Conservation (phyloP, 2,329 filamentous ascomycete species). For the Exophiala viscosa region DNA sequence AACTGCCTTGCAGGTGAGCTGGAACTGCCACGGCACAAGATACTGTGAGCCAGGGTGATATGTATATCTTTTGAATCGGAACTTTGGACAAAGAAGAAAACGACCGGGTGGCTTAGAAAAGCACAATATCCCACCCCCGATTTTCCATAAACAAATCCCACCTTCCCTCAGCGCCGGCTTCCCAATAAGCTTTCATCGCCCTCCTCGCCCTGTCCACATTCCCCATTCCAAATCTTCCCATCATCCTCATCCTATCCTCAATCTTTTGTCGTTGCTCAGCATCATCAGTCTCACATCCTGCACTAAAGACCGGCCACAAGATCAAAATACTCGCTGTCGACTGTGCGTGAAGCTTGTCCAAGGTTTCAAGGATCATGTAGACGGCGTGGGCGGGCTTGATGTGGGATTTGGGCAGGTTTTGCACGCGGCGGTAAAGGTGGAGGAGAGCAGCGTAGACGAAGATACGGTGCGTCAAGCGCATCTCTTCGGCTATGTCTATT, state of each 20-base stretch:
- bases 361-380: constrained; percentile 23
- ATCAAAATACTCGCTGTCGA: constrained; percentile 32
- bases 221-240: constrained; percentile 31
- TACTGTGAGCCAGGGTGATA: too few species aligned
- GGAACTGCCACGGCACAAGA: too few species aligned
- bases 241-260: constrained; percentile 30
- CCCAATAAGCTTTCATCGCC: constrained; percentile 28
- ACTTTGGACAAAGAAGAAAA: too few species aligned
- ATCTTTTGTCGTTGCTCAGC: constrained; percentile 22
- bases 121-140: not conserved
- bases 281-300: constrained; percentile 31
- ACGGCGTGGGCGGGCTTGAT: constrained; percentile 26
- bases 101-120: too few species aligned
- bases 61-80: too few species aligned
- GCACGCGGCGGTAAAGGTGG: constrained; percentile 31
- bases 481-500: constrained; percentile 20
- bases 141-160: constrained; percentile 1
- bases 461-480: constrained; percentile 28
- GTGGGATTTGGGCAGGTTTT: constrained; percentile 23
- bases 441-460: constrained; percentile 32
- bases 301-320: constrained; percentile 35
- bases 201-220: constrained; percentile 31
- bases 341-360: constrained; percentile 23
- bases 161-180: constrained; percentile 5
- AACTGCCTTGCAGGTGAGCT: too few species aligned